Evolutionary conservation across 495 filamentous ascomycete species (phyloP).

Genomic region (Xylaria nigripes): DNA sequence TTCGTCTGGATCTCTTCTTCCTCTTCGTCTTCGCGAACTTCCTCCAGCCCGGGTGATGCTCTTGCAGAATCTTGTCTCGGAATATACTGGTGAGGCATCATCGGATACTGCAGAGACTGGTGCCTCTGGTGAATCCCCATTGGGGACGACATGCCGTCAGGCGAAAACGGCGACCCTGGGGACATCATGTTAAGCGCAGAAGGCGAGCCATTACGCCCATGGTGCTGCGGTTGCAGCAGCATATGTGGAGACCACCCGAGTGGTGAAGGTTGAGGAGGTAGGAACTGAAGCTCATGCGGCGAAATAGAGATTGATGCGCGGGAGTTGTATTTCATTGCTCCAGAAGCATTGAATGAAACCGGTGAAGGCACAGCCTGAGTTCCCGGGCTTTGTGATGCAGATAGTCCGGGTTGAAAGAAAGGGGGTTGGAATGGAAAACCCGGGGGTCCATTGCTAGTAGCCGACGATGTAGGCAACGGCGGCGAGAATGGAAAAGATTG

Average conservation of each 20-base stretch:
- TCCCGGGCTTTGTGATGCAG: slow-evolving; percentile 49
- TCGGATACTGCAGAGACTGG: slow-evolving; percentile 50
- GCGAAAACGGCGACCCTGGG: slow-evolving; percentile 42
- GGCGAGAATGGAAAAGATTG: slow-evolving; percentile 65
- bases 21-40: slow-evolving; percentile 47
- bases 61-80: slow-evolving; percentile 42
- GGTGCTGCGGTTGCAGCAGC: slow-evolving; percentile 44
- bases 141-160: slow-evolving; percentile 37
- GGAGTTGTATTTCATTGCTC: slow-evolving; percentile 42
- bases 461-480: slow-evolving; percentile 56
- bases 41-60: slow-evolving; percentile 48
- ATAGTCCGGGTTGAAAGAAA: slow-evolving; percentile 45
- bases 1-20: slow-evolving; percentile 44
- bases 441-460: slow-evolving; percentile 50
- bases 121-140: slow-evolving; percentile 47
- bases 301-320: slow-evolving; percentile 47
- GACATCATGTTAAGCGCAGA: slow-evolving; percentile 45
- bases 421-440: slow-evolving; percentile 52
- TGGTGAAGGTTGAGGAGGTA: slow-evolving; percentile 35
- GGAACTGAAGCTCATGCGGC: slow-evolving; percentile 35
- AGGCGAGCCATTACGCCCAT: slow-evolving; percentile 50
- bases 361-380: slow-evolving; percentile 46
- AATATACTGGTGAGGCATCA: slow-evolving; percentile 45
- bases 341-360: slow-evolving; percentile 47
- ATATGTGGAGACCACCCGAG: slow-evolving; percentile 49